Conservation (phyloP, 768 basidiomycete genomes). For the Panaeolus papilionaceus region DNA sequence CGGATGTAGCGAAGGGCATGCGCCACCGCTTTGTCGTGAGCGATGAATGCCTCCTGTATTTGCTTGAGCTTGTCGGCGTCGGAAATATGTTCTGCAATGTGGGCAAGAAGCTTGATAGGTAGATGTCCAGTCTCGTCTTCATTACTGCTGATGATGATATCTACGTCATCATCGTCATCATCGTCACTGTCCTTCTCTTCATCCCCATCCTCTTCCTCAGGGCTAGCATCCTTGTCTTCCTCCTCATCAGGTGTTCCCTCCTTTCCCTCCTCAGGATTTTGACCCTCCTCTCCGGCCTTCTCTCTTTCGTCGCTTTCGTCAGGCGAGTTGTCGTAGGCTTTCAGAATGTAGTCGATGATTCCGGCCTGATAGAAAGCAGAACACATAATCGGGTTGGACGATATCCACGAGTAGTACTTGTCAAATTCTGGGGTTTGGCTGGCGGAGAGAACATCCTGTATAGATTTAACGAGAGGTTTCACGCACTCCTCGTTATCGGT, state of each 20-base stretch:
- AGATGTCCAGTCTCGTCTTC: background rate
- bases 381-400: slow-evolving; percentile 16
- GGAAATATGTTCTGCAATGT: background rate
- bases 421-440: background rate
- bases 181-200: slow-evolving; percentile 3
- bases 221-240: background rate
- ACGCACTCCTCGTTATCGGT: background rate
- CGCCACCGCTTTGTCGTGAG: slow-evolving; percentile 5
- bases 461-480: slow-evolving; percentile 13
- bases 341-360: slow-evolving; percentile 19
- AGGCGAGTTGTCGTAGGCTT: slow-evolving; percentile 5
- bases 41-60: slow-evolving; percentile 21
- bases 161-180: slow-evolving; percentile 5
- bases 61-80: background rate
- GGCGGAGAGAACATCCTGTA: background rate
- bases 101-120: slow-evolving; percentile 11
- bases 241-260: background rate
- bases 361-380: slow-evolving; percentile 24
- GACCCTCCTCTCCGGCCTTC: background rate
- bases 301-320: background rate
- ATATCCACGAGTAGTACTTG: slow-evolving; percentile 19
- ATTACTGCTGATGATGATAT: background rate
- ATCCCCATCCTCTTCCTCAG: background rate
- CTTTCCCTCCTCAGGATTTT: background rate
- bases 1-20: slow-evolving; percentile 14